Percentiles rank a stretch among this genome's conserved stretches.
Evolutionary conservation across 176 grass and related monocot species (phyloP).

Genomic region (Microstegium vimineum): DNA sequence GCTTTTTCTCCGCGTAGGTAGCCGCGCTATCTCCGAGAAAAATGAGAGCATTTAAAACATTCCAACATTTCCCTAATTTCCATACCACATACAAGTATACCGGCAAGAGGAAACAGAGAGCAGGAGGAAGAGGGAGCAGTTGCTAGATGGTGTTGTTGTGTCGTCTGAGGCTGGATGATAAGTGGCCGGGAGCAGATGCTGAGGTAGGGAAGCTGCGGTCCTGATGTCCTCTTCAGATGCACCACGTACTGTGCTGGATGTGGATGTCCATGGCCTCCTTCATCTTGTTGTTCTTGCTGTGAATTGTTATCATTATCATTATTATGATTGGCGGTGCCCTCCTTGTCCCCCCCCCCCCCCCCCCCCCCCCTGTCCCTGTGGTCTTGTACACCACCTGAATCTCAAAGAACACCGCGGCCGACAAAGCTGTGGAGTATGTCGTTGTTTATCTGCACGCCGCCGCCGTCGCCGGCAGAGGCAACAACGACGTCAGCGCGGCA

Average conservation of each 20-base stretch:
- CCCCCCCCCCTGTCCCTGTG: neutral
- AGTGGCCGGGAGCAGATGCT: conserved; percentile 35
- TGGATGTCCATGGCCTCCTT: too few relatives aligned
- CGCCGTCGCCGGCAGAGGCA: too few relatives aligned
- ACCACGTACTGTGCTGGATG: conserved; percentile 14
- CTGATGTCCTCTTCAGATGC: conserved; percentile 42
- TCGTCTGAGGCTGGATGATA: conserved; percentile 31
- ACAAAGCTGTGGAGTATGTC: neutral
- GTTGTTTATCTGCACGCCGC: conserved; percentile 13
- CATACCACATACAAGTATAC: too few relatives aligned
- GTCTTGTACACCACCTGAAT: conserved; percentile 44
- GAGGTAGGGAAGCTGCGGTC: conserved; percentile 49
- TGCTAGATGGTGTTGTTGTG: too few relatives aligned
- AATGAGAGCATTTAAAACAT: too few relatives aligned
- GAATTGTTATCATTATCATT: neutral
- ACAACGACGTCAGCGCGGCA: conserved; percentile 40
- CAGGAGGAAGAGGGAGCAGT: too few relatives aligned
- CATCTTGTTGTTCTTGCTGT: neutral
- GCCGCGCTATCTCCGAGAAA: too few relatives aligned
- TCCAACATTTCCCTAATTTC: too few relatives aligned
- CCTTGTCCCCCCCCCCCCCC: too few relatives aligned
- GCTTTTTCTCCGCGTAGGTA: too few relatives aligned
- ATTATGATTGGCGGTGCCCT: neutral
- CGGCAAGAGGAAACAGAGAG: too few relatives aligned
- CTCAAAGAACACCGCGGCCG: conserved; percentile 46